Evolutionary conservation across 345 rosid genomes (phyloP).

Genomic region (Citrus cavaleriei): DNA sequence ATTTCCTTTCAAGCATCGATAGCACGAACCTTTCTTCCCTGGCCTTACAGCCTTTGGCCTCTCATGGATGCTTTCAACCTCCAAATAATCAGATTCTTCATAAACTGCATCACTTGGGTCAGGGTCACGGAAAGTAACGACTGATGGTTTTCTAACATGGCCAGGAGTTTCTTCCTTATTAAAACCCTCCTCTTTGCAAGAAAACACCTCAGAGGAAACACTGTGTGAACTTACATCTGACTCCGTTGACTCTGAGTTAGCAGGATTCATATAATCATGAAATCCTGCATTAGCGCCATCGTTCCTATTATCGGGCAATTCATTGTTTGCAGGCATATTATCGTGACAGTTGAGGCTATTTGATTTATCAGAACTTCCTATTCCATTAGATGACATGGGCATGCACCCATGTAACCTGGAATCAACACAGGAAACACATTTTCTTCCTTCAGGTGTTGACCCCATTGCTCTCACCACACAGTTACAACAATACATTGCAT

Average conservation of each 20-base stretch:
- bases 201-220: conserved; percentile 38
- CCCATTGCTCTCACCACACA: conserved; percentile 88
- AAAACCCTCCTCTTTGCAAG: conserved; percentile 34
- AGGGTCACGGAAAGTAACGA: conserved; percentile 63
- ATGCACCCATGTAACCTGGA: conserved; percentile 9
- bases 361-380: conserved; percentile 17
- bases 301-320: conserved; percentile 5
- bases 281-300: conserved; percentile 14
- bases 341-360: conserved; percentile 19
- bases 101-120: conserved; percentile 28
- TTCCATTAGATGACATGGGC: conserved; percentile 14
- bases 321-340: background rate
- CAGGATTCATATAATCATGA: conserved; percentile 30
- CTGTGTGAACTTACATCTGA: conserved; percentile 26
- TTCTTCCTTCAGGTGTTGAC: conserved; percentile 91
- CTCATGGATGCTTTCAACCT: conserved; percentile 26
- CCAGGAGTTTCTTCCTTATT: conserved; percentile 17
- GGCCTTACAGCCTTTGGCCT: conserved; percentile 49
- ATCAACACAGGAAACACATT: conserved; percentile 73
- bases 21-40: conserved; percentile 79
- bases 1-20: conserved; percentile 68
- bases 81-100: conserved; percentile 38
- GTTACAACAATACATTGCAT: conserved; percentile 63
- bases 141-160: conserved; percentile 46
- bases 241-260: conserved; percentile 19